phyloP scores from a whole-genome alignment of 768 basidiomycete genomes.

The Leucocoprinus birnbaumii region DNA sequence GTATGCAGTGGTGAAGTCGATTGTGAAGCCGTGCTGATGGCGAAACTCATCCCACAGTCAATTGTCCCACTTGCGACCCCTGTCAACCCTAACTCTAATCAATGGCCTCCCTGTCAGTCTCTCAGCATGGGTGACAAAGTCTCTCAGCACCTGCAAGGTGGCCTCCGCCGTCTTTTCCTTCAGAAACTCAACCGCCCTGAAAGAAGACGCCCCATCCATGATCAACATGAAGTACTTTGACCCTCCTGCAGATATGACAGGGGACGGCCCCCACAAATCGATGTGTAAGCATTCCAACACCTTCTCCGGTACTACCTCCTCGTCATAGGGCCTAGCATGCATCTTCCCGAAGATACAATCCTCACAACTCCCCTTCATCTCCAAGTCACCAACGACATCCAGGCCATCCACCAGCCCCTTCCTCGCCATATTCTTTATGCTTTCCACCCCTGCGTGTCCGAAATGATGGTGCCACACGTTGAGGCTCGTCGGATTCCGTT shows the following conservation, averaged over 20 bases:
- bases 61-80: conserved; percentile 15
- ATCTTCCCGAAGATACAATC: conserved; percentile 26
- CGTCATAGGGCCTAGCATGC: conserved; percentile 19
- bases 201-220: conserved; percentile 18
- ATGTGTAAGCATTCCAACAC: conserved; percentile 18
- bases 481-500: conserved; percentile 17
- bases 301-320: conserved; percentile 12
- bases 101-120: conserved; percentile 15
- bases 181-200: conserved; percentile 18
- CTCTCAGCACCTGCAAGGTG: conserved; percentile 12
- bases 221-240: conserved; percentile 23
- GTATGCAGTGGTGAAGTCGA: conserved; percentile 23
- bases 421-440: conserved; percentile 13
- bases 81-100: background rate
- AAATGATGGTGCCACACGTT: conserved; percentile 25
- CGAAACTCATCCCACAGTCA: background rate
- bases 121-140: conserved; percentile 10
- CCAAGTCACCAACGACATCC: conserved; percentile 8
- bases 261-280: conserved; percentile 24
- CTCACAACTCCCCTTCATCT: conserved; percentile 15
- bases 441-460: conserved; percentile 16
- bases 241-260: conserved; percentile 14
- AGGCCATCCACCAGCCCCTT: conserved; percentile 20
- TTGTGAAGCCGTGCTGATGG: background rate
- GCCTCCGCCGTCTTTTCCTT: conserved; percentile 18